Evolutionary conservation across 768 basidiomycete species (phyloP).

Genomic region (Termitomyces sp.): DNA sequence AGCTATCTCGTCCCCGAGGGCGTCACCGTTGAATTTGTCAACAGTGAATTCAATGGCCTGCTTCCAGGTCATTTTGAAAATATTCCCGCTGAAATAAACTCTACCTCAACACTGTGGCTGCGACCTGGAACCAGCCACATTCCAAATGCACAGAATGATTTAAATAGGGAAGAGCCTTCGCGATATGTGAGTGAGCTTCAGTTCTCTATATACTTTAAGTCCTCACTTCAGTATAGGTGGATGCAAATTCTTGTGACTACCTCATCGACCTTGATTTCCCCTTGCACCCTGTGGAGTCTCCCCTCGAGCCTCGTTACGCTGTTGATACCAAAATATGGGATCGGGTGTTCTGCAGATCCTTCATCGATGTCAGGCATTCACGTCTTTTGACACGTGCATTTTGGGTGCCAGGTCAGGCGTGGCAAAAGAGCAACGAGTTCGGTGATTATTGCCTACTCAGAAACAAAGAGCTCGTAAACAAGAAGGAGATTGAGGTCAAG

Average conservation of each 20-base stretch:
- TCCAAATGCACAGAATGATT: slow-evolving; percentile 74
- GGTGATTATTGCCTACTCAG: slow-evolving; percentile 90
- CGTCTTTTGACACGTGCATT: slow-evolving; percentile 66
- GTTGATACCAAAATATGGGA: slow-evolving; percentile 69
- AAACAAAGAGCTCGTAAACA: slow-evolving; percentile 39
- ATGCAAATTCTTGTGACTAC: slow-evolving; percentile 75
- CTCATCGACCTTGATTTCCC: slow-evolving; percentile 90
- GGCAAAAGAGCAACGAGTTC: slow-evolving; percentile 67
- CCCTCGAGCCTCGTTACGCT: slow-evolving; percentile 77
- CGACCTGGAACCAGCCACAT: slow-evolving; percentile 56
- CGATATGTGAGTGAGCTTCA: slow-evolving; percentile 57
- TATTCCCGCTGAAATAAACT: slow-evolving; percentile 20
- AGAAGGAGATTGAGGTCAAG: slow-evolving; percentile 27
- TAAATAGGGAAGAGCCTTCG: slow-evolving; percentile 72
- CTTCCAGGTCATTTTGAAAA: slow-evolving; percentile 78
- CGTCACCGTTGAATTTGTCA: slow-evolving; percentile 80
- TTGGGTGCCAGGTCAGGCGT: slow-evolving; percentile 69
- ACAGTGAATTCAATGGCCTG: slow-evolving; percentile 87
- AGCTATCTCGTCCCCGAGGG: slow-evolving; percentile 84
- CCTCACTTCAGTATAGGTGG: slow-evolving; percentile 41
- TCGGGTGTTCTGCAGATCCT: slow-evolving; percentile 70
- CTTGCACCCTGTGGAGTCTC: slow-evolving; percentile 44
- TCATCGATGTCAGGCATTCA: slow-evolving; percentile 80
- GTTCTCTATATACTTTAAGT: slow-evolving; percentile 1
- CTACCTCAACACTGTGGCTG: slow-evolving; percentile 37